phyloP scores from a whole-genome alignment of 257 asterid species.

The Przewalskia tangutica region DNA sequence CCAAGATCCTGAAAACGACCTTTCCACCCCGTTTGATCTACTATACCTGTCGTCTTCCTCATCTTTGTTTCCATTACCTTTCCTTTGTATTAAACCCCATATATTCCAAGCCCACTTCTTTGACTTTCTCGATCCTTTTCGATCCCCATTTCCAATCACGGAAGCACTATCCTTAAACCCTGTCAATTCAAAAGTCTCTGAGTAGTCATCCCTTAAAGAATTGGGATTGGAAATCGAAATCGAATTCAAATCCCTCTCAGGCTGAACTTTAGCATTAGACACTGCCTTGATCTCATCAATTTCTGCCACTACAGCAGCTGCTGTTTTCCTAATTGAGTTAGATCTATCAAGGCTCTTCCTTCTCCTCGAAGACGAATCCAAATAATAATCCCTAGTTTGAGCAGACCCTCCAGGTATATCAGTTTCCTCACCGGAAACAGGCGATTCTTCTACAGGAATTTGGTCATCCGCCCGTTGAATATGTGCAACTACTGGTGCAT shows the following conservation, averaged over 20 bases:
- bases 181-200: slow-evolving; percentile 64
- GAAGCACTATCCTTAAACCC: slow-evolving; percentile 34
- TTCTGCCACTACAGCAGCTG: slow-evolving; percentile 78
- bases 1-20: slow-evolving; percentile 60
- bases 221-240: slow-evolving; percentile 46
- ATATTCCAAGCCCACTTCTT: slow-evolving; percentile 68
- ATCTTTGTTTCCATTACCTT: slow-evolving; percentile 39
- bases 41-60: slow-evolving; percentile 57
- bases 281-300: slow-evolving; percentile 55
- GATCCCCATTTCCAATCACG: slow-evolving; percentile 38
- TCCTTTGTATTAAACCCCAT: slow-evolving; percentile 55
- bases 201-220: slow-evolving; percentile 62
- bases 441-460: slow-evolving; percentile 59
- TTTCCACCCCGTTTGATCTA: slow-evolving; percentile 54
- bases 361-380: slow-evolving; percentile 68
- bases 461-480: slow-evolving; percentile 42
- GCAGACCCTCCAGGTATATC: slow-evolving; percentile 62
- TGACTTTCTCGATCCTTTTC: slow-evolving; percentile 46
- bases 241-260: slow-evolving; percentile 44
- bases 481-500: slow-evolving; percentile 31
- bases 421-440: slow-evolving; percentile 22
- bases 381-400: slow-evolving; percentile 68
- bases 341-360: slow-evolving; percentile 94
- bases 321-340: slow-evolving; percentile 66
- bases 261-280: slow-evolving; percentile 49